Evolutionary conservation across 805 yeast genomes (phyloP), one percentile per base, ranked within the genome.

Genomic region (Starmerella sp.): DNA sequence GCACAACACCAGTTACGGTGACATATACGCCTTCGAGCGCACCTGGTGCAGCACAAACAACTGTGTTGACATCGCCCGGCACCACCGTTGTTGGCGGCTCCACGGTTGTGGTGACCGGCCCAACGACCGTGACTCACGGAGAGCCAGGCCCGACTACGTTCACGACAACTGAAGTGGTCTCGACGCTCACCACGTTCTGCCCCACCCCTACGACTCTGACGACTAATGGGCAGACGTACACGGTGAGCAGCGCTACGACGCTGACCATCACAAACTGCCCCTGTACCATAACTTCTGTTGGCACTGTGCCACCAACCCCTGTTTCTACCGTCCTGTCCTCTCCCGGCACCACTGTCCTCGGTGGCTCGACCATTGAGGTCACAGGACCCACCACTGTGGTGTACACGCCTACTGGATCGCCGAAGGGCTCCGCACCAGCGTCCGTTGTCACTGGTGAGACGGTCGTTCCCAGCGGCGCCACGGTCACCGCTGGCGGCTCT

Each of bases 241-340:
- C 85, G 59, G 86, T 81, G 65, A 78, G 86, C 56, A 79, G 70
- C 60, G 79, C 88, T 52, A 82, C 88, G 67, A 84, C 90, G 61
- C 69, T 84, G 66, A 84, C 88, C 69, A 77, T 83, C 77, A 82
- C 90, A 5, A 46, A 53, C 53, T 53, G 61, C 49, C 63, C 65
- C 4, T 57, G 62, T 41, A 57, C 59, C 11, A 17, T 35, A 6
- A 32, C 39, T 8, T n/a, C 31, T 32, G 39, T 14, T 17, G 22
- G 37, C 28, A 39, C 30, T 14, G 34, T 10, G 41, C 32, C 41
- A 4, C 48, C 48, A 17, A 28, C 15, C 15, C 11, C 29, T 28
- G 46, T 28, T 7, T 17, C 46, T 30, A 43, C 46, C 5, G 34
- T 43, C 9, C 35, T 43, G 15, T 15, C 38, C 9, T 34, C 39